phyloP scores from a whole-genome alignment of 306 rosid genomes.

The Pachyrhizus erosus region DNA sequence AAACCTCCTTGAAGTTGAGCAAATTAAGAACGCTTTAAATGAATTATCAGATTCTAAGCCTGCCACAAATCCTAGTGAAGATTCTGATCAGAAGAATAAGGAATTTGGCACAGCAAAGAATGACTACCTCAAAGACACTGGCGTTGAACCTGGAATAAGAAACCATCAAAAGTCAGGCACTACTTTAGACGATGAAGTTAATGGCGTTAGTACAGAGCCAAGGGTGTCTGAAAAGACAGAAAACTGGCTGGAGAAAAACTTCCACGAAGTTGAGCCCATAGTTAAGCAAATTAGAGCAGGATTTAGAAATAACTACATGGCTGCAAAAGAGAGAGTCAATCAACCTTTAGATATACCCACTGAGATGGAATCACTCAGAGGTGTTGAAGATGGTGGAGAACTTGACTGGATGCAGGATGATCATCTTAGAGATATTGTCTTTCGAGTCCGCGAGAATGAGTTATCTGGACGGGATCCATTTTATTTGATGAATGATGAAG shows the following conservation, averaged over 20 bases:
- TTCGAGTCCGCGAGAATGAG: conserved; percentile 87
- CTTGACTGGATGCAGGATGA: conserved; percentile 91
- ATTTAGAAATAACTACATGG: conserved; percentile 75
- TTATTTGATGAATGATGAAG: conserved; percentile 70
- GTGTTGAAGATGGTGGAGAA: conserved; percentile 67
- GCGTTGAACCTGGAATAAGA: conserved; percentile 38
- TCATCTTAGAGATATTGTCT: conserved; percentile 83
- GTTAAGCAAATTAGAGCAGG: conserved; percentile 77
- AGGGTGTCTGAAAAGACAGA: conserved; percentile 52
- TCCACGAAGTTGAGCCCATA: conserved; percentile 80
- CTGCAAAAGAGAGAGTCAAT: conserved; percentile 69
- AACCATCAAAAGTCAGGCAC: conserved; percentile 47
- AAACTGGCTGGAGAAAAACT: conserved; percentile 79
- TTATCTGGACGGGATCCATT: conserved; percentile 79
- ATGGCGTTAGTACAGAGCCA: conserved; percentile 39
- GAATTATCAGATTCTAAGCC: conserved; percentile 52
- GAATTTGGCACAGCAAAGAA: conserved; percentile 45
- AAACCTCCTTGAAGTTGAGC: conserved; percentile 80
- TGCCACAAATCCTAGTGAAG: conserved; percentile 43
- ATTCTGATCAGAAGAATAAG: conserved; percentile 50
- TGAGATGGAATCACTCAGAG: conserved; percentile 51
- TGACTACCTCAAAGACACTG: conserved; percentile 40
- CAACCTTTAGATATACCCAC: conserved; percentile 50
- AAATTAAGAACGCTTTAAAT: conserved; percentile 25
- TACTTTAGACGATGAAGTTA: conserved; percentile 52